These are phyloP conservation scores for Pseudogymnoascus sp. DNA, from an alignment of 2,329 filamentous ascomycete species.

Conservation along the genomic window DNA sequence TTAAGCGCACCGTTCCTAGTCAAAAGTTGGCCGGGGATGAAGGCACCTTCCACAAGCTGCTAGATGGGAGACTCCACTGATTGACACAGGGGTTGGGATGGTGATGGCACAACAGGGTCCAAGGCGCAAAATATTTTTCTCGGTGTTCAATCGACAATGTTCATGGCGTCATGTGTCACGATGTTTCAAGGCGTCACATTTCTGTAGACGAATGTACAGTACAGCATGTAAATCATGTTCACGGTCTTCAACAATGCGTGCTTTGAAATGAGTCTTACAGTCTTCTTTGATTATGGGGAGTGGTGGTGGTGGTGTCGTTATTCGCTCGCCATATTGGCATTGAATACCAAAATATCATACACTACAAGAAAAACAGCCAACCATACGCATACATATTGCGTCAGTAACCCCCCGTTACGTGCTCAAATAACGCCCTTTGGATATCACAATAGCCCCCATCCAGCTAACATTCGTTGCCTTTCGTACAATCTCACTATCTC, in stretches of 20 bases:
- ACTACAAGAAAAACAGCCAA: neutral
- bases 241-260: neutral
- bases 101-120: neutral
- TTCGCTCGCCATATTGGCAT: constrained; percentile 5
- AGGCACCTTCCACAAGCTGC: neutral
- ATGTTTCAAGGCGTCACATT: neutral
- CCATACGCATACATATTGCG: constrained; percentile 1
- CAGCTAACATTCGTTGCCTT: neutral
- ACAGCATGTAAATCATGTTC: neutral
- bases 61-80: neutral
- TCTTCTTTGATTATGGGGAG: constrained; percentile 2
- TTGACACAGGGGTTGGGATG: neutral
- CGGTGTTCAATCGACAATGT: neutral
- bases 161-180: neutral
- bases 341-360: neutral
- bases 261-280: constrained; percentile 2
- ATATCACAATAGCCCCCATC: neutral
- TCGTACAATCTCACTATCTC: neutral
- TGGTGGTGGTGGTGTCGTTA: neutral
- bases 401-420: neutral
- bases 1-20: neutral
- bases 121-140: neutral
- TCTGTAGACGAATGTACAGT: neutral
- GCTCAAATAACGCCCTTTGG: neutral
- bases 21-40: neutral